A percentile compares a stretch with the other conserved stretches of the same genome.
These are phyloP conservation scores for Massariosphaeria phaeospora DNA, from an alignment of 495 filamentous ascomycete species.

Conservation along the genomic window DNA sequence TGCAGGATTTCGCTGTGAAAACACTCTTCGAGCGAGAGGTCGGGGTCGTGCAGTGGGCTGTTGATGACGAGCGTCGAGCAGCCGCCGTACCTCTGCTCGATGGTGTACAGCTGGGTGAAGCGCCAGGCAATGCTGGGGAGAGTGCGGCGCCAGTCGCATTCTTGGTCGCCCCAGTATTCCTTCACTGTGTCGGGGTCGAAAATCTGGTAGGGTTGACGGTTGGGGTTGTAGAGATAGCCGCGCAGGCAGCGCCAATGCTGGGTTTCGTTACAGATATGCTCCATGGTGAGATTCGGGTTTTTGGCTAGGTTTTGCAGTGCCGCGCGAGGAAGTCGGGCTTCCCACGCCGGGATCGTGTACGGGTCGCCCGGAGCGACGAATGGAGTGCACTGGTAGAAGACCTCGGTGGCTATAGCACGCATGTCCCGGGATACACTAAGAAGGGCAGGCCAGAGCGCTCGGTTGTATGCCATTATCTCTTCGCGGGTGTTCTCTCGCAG, in stretches of 20 bases:
- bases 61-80: neutral
- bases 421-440: neutral
- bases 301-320: neutral
- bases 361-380: slow-evolving; percentile 8
- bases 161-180: neutral
- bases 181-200: neutral
- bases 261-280: neutral
- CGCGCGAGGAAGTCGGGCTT: neutral
- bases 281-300: neutral
- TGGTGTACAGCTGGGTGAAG: neutral
- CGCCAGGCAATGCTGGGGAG: neutral
- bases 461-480: neutral
- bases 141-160: neutral
- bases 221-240: neutral
- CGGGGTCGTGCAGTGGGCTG: neutral
- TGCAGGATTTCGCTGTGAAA: neutral
- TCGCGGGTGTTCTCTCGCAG: neutral
- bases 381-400: neutral
- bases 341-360: slow-evolving; percentile 4
- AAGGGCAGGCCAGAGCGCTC: slow-evolving; percentile 2
- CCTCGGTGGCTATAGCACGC: neutral
- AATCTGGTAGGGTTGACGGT: neutral
- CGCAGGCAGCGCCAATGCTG: slow-evolving; percentile 1
- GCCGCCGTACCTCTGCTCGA: neutral
- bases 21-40: neutral